Base-by-base conservation (phyloP, 306 rosid genomes). In the Inga leiocalycina region DNA sequence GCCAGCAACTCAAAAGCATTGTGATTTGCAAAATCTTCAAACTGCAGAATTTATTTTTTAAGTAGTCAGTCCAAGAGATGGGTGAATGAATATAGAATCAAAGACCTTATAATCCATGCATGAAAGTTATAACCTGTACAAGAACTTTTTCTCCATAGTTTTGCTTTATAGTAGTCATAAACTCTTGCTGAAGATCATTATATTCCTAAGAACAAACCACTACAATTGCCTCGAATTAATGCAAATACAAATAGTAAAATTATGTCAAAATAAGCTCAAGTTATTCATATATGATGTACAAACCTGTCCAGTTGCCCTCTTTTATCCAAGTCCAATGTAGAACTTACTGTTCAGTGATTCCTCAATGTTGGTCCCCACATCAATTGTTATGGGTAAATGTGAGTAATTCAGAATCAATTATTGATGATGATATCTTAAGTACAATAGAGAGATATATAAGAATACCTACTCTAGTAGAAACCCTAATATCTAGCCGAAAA, bases 21-120 rank as follows among this genome's bases (percentile, higher is more conserved):
- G 95, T 94, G 98, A 85, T 94, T 97, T n/a, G 99, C 99, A 79
- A 97, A 97, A 87, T 97, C 99, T 85, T 97, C 99, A 76, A 92
- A 97, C 99, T 97, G 91, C 66, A 87, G 49, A 83, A 82, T 27
- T 27, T 27, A 27, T 27, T 27, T 27, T 27, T 27, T 27, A 27
- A 27, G 0, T 27, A 27, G 27, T 27, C 0, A 86, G 84, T 81
- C 75, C 48, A 3, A 79, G 82, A 79, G 79, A n/a, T 51, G 69
- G 64, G 37, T 46, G 41, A 39, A 85, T 16, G 71, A 64, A 30
- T 73, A 76, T 10, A 64, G 77, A 66, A 64, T 46, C 30, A 68
- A 34, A 73, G 64, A 74, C 49, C 44, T 20, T 78, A 65, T 71
- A 72, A 72, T 64, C 37, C 39, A 70, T 51, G 80, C 27, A 27